These are phyloP conservation scores for Corrigiola litoralis DNA, from an alignment of 179 eudicot species.

Conservation along the genomic window DNA sequence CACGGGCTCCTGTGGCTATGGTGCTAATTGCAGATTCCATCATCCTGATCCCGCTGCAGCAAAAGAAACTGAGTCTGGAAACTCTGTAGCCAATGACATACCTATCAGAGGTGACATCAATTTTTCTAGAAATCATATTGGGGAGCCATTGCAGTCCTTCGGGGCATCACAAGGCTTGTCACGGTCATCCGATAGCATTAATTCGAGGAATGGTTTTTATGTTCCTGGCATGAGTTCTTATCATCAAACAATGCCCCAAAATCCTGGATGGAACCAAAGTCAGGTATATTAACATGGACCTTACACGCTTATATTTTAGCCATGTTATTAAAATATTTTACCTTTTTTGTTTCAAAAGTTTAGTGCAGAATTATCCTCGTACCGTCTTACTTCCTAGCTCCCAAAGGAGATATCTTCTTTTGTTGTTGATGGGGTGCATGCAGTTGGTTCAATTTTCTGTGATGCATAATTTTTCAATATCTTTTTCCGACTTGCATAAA, in stretches of 20 bases:
- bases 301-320: neutral
- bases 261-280: slow-evolving; percentile 32
- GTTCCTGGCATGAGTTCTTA: slow-evolving; percentile 26
- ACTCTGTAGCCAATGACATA: slow-evolving; percentile 18
- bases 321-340: no score
- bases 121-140: slow-evolving; percentile 16
- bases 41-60: slow-evolving; percentile 41
- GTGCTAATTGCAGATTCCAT: slow-evolving; percentile 36
- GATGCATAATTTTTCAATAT: no score
- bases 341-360: no score
- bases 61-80: slow-evolving; percentile 22
- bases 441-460: no score
- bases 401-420: no score
- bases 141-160: slow-evolving; percentile 16
- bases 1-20: slow-evolving; percentile 42
- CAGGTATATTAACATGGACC: slow-evolving; percentile 28
- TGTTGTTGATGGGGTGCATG: no score
- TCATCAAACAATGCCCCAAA: slow-evolving; percentile 29
- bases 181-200: slow-evolving; percentile 19
- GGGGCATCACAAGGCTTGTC: slow-evolving; percentile 18
- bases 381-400: no score
- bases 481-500: no score
- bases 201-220: slow-evolving; percentile 21
- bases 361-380: no score
- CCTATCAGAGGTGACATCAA: slow-evolving; percentile 20